Conservation (phyloP, 805 yeast genomes). For the Candida gorgasii region DNA sequence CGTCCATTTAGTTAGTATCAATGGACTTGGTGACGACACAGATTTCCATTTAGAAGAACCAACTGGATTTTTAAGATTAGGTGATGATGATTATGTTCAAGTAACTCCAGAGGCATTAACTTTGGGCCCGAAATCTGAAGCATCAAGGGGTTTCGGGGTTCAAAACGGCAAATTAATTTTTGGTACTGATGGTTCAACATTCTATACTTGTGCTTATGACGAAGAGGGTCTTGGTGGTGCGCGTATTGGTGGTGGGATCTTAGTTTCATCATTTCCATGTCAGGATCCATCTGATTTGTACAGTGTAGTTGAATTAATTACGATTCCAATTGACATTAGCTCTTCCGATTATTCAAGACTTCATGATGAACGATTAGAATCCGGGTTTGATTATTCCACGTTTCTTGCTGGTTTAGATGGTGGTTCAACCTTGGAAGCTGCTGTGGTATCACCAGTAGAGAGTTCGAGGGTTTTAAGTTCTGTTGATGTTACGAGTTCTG, state of each 20-base stretch:
- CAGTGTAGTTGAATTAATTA: constrained; percentile 4
- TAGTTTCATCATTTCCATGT: constrained; percentile 11
- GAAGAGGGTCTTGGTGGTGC: constrained; percentile 1
- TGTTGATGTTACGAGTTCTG: neutral
- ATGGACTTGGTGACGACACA: constrained; percentile 6
- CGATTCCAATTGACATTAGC: neutral
- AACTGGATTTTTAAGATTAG: constrained; percentile 26
- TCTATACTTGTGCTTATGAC: constrained; percentile 25
- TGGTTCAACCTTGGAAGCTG: neutral
- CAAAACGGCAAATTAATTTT: constrained; percentile 27
- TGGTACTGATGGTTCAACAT: constrained; percentile 18
- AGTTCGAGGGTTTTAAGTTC: neutral
- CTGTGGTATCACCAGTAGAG: neutral
- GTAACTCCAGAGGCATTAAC: constrained; percentile 19
- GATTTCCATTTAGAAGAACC: constrained; percentile 29
- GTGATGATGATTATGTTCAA: constrained; percentile 24
- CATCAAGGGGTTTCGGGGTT: constrained; percentile 29
- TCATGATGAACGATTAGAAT: neutral
- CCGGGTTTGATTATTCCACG: neutral
- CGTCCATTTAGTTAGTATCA: constrained; percentile 15
- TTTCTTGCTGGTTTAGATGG: neutral
- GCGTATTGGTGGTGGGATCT: constrained; percentile 4
- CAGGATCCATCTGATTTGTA: neutral
- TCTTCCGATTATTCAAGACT: neutral
- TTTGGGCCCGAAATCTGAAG: constrained; percentile 16